These are phyloP conservation scores for Trebouxia sp. DNA, from an alignment of 139 green algal species.

Conservation along the genomic window DNA sequence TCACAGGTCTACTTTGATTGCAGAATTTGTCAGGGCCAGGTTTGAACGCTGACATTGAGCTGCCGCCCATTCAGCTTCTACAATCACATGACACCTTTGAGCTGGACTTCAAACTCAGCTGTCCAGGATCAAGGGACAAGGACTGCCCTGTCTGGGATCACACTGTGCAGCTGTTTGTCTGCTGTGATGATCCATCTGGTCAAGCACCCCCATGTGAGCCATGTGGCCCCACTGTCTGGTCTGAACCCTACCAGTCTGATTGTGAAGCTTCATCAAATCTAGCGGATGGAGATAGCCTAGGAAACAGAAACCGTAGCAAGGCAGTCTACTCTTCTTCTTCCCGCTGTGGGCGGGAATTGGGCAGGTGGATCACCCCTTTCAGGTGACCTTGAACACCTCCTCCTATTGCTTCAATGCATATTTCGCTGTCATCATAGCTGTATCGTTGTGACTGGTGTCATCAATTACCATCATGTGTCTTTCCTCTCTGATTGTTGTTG, in stretches of 20 bases:
- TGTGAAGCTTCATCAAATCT: not conserved
- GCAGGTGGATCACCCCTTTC: conserved; percentile 64
- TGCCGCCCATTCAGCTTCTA: not conserved
- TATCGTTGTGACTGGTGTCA: no score
- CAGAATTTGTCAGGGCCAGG: not conserved
- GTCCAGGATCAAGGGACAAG: conserved; percentile 35
- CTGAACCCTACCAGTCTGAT: conserved; percentile 33
- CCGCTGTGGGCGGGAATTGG: conserved; percentile 57
- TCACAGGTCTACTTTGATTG: no score
- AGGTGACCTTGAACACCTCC: conserved; percentile 22
- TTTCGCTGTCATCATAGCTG: no score
- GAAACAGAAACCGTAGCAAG: not conserved
- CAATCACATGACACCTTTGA: conserved; percentile 28
- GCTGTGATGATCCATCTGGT: conserved; percentile 36
- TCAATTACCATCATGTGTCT: no score
- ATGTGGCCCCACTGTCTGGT: conserved; percentile 23
- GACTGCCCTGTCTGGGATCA: conserved; percentile 62
- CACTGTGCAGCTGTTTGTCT: conserved; percentile 58
- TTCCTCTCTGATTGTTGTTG: no score
- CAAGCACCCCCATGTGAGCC: not conserved
- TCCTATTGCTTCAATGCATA: no score
- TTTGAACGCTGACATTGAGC: not conserved
- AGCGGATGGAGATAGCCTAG: not conserved
- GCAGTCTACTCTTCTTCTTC: not conserved
- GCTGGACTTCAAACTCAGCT: conserved; percentile 42